These are phyloP conservation scores for Sclerotinia minor DNA, from an alignment of 2,329 filamentous ascomycete genomes.

Conservation along the genomic window DNA sequence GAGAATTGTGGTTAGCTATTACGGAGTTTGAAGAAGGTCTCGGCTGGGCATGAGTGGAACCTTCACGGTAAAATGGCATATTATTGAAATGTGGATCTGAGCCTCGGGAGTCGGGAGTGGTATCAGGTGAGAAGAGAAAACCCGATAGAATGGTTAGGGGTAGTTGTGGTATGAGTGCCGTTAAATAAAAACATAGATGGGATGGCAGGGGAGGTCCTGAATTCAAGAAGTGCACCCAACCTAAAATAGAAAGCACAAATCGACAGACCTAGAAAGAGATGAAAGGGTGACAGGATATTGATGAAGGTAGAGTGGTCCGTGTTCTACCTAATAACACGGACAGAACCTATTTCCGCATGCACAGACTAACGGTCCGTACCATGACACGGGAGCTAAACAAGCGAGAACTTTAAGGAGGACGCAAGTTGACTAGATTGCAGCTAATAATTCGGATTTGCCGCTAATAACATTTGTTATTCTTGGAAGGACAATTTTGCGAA, in stretches of 20 bases:
- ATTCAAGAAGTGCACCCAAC: not conserved
- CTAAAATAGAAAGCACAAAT: not conserved
- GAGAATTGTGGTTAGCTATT: not conserved
- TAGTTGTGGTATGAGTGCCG: not conserved
- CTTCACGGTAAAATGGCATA: not conserved
- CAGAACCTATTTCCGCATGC: slow-evolving; percentile 1
- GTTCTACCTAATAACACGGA: not conserved
- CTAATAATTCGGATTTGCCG: not conserved
- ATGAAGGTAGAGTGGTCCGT: slow-evolving; percentile 3
- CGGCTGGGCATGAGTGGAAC: slow-evolving; percentile 7
- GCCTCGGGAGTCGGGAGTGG: not conserved
- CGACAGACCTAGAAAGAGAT: not conserved
- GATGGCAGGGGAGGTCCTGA: not conserved
- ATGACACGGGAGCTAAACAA: slow-evolving; percentile 18
- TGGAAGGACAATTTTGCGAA: not conserved
- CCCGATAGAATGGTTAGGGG: not conserved
- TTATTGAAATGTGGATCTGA: not conserved
- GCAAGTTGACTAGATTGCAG: not conserved
- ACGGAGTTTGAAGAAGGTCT: not conserved
- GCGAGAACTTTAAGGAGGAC: slow-evolving; percentile 23
- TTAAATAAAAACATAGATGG: not conserved
- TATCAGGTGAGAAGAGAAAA: not conserved
- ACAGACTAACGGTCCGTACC: slow-evolving; percentile 22
- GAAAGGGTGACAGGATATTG: not conserved
- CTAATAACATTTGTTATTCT: not conserved